Evolutionary conservation across 2,329 filamentous ascomycete species (phyloP), one percentile per base, ranked within the genome.

Genomic region (Verticillium klebahnii): DNA sequence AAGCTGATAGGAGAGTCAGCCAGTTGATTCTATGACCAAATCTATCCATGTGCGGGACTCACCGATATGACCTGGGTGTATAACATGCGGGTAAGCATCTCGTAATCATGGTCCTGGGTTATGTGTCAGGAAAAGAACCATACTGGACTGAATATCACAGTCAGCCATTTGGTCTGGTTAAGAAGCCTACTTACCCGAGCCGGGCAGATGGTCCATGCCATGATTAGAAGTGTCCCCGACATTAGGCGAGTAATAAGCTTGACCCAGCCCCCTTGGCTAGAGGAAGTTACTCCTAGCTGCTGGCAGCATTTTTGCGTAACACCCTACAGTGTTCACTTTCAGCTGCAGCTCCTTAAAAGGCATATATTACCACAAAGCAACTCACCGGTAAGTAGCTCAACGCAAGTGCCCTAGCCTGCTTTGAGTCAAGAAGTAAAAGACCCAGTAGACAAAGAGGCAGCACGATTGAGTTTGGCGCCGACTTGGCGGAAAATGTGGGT

Each of bases 361-460:
- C 34, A 7, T 5, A 1, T 56, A 25, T 29, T 31, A 17, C 5
- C 54, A 56, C 12, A 17, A 36, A 23, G 3, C 1, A 3, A 56
- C 54, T 34, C 15, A 56, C 54, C 15, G 54, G 54, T 15, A 56
- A 17, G n/a, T 56, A 56, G 54, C 31, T 56, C 7, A 56, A 32
- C 11, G 19, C 1, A 12, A 58, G 34, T 9, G 32, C n/a, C 7
- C 36, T 14, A 5, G 80, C 78, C 62, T 78, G 74, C 57, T 87
- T 83, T 0, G 76, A 66, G 62, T 87, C 83, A 9, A 87, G 72
- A 67, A 87, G 87, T 1, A 84, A 84, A 66, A 86, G 82, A 0
- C 83, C 84, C 1, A 86, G 76, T 3, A 87, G 78, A 3, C 78
- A 79, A 69, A 87, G 83, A n/a, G 84, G 83, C 8, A 87, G 75